Conservation (phyloP, 1,139 yeast species). For the Candida frijolesensis region DNA sequence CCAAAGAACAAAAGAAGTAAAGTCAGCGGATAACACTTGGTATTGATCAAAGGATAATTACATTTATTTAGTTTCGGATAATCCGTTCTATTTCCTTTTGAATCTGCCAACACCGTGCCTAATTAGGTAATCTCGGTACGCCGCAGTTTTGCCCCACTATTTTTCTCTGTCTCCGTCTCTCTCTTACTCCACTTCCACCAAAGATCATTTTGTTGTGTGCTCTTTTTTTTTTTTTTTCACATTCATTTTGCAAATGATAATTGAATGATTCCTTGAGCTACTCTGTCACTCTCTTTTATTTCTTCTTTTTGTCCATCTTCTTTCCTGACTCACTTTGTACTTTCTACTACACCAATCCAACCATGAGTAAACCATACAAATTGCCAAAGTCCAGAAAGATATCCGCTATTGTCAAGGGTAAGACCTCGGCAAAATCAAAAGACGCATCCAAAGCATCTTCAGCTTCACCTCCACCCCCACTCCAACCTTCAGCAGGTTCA, state of each 20-base stretch:
- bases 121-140: background rate
- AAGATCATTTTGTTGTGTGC: background rate
- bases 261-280: background rate
- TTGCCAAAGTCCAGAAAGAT: background rate
- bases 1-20: too few species aligned
- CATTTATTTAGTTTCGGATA: background rate
- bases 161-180: background rate
- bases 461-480: background rate
- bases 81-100: too few species aligned
- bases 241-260: slow-evolving; percentile 3
- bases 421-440: slow-evolving; percentile 6
- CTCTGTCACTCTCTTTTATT: background rate
- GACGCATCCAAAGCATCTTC: background rate
- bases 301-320: background rate
- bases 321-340: background rate
- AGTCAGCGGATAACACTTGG: too few species aligned
- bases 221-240: background rate
- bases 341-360: background rate
- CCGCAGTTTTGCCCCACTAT: slow-evolving; percentile 2
- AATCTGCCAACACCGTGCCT: background rate
- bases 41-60: background rate
- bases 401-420: background rate
- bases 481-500: background rate
- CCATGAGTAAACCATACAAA: slow-evolving; percentile 1
- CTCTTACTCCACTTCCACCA: background rate